A percentile compares a stretch with the other conserved stretches of the same genome.
Conservation (phyloP, 2,329 filamentous ascomycete genomes). For the Penicillium sp. region DNA sequence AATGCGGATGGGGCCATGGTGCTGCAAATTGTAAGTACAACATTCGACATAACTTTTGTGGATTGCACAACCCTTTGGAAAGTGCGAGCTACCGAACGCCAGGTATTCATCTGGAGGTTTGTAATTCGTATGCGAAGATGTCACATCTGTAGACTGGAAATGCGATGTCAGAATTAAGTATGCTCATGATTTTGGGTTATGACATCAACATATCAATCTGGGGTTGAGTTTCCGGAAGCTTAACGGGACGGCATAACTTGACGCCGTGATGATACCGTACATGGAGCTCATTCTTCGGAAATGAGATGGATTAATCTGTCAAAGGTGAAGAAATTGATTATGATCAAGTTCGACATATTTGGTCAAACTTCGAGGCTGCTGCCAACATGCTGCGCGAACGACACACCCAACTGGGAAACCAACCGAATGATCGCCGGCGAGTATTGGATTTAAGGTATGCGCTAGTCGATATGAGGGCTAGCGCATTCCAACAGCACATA, state of each 20-base stretch:
- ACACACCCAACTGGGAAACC: neutral
- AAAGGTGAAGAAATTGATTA: no score
- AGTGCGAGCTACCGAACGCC: conserved; percentile 1
- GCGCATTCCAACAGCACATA: neutral
- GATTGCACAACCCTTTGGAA: neutral
- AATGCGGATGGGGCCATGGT: neutral
- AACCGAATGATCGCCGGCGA: neutral
- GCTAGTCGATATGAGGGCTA: neutral
- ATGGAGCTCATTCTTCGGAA: neutral
- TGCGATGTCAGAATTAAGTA: neutral
- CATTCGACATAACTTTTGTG: neutral
- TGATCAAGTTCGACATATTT: neutral
- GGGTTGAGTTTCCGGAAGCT: conserved; percentile 4
- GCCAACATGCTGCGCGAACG: neutral
- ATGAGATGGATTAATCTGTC: neutral
- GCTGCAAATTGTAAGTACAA: neutral
- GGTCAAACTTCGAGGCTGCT: no score
- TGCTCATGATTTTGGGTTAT: neutral
- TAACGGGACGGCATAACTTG: neutral
- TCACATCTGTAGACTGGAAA: neutral
- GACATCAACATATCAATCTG: conserved; percentile 7
- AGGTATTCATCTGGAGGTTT: conserved; percentile 3
- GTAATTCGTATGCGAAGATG: neutral
- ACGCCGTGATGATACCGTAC: neutral
- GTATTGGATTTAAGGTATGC: neutral